Base-by-base conservation (phyloP, 2,329 filamentous ascomycete genomes). In the Alternaria consortialis region DNA sequence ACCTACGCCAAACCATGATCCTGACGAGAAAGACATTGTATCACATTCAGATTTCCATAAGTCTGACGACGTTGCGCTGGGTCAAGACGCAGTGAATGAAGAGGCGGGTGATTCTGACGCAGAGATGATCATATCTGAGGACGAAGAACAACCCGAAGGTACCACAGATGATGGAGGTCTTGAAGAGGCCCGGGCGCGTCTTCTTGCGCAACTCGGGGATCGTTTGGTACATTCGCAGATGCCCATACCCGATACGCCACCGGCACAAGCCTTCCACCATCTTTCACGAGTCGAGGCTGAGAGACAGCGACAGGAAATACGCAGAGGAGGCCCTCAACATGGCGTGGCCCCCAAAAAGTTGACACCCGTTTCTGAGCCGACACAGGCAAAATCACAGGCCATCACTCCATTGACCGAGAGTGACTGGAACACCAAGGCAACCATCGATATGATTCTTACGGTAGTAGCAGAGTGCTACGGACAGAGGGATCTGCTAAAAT, bases 371-470 rank as follows among this genome's bases (percentile, higher is more conserved):
- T 53, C 48, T 15, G 25, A 43, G 7, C 31, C 54, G 15, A 36
- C 42, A 39, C 32, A 47, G 20, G 34, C 48, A 40, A 47, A 20
- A 32, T 17, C 27, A 11, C 13, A 20, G n/a, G 53, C 44, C 15
- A 54, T 42, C 13, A 17, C 37, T 29, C 56, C 25, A 31, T 39
- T 60, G 40, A 55, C 52, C 32, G 70, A 87, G 85, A 74, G 84
- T 84, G 81, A 73, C 23, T 63, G 69, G 32, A 79, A 80, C 54
- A 80, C 76, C 1, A 84, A 86, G 29, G 90, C 88, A n/a, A 93
- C 93, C 40, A 83, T 97, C 34, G 94, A 96, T 79, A 97, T 97
- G 92, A 92, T 97, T 54, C 83, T 97, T 68, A 95, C 92, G 0
- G 85, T 97, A 36, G 90, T 91, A 48, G 94, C 93, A 70, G 93